Percentiles rank a stretch among this genome's conserved stretches.
These are phyloP conservation scores for Globisporangium parvum DNA, from an alignment of 352 stramenopile species.

Conservation along the genomic window DNA sequence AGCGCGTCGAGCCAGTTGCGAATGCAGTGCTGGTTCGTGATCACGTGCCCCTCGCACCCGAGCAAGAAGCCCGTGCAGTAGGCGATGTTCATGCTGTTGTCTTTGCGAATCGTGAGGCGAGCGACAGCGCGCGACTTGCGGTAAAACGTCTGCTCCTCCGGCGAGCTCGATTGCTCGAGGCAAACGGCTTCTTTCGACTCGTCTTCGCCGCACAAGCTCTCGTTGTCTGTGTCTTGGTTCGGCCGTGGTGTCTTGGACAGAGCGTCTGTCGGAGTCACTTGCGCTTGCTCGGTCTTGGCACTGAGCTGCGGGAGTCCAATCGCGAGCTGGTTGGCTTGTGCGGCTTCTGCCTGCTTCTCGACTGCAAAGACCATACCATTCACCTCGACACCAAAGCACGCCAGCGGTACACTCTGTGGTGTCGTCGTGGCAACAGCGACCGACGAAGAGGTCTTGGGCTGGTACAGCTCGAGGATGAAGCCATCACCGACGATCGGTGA, in stretches of 20 bases:
- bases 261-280: conserved; percentile 2
- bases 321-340: conserved; percentile 12
- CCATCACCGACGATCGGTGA: conserved; percentile 33
- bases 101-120: conserved; percentile 58
- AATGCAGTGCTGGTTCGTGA: conserved; percentile 83
- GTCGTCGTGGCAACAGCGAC: conserved; percentile 3
- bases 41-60: conserved; percentile 66
- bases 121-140: conserved; percentile 40
- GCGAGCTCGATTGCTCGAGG: conserved; percentile 24
- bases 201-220: conserved; percentile 63
- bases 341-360: conserved; percentile 23
- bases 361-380: conserved; percentile 39
- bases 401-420: no score
- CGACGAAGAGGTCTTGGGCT: not conserved
- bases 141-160: conserved; percentile 29
- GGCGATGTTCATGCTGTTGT: conserved; percentile 48
- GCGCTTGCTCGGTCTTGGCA: conserved; percentile 6
- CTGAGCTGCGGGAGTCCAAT: conserved; percentile 18
- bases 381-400: conserved; percentile 50
- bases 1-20: conserved; percentile 46
- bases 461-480: conserved; percentile 43
- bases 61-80: conserved; percentile 73
- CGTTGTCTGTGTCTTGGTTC: conserved; percentile 18
- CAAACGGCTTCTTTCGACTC: conserved; percentile 68
- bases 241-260: not conserved